Base-by-base conservation (phyloP, 2,329 filamentous ascomycete genomes). In the Penicillium corylophilum region DNA sequence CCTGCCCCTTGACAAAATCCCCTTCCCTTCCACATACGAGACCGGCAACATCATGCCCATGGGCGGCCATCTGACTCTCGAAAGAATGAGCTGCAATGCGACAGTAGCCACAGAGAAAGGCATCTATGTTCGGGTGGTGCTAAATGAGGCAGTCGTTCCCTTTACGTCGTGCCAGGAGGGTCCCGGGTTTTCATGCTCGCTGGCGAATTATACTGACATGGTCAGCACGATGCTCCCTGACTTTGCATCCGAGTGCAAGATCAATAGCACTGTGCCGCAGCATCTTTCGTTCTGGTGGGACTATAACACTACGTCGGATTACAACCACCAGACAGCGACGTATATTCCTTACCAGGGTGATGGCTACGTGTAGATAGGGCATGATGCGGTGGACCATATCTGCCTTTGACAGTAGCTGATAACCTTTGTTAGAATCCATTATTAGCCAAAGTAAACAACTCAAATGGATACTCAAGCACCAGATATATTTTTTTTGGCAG, bases 131-230 rank as follows among this genome's bases (percentile, higher is more conserved):
- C 60, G 61, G 3, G 12, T 63, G 1, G 51, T 63, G 1, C 47
- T 64, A 6, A 64, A 64, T 10, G 60, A 64, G 39, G 62, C 60
- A 6, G 61, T 64, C 1, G 55, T 64, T 9, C 57, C 56, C 3
- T 52, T 55, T 16, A 48, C 46, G 5, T 33, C 22, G 4, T 61
- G 58, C 41, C 56, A 59, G 23, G 46, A 46, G 7, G 59, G 59
- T 6, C 57, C 59, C n/a, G 57, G 57, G 2, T 62, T 53, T 39
- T 57, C 59, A 7, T 60, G 56, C 33, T 51, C 59, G 16, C 38
- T 62, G 48, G 42, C 38, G 5, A 43, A 52, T 6, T 60, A 57
- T 28, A 45, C 55, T 5, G 31, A 28, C 13, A 50, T 57, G 29
- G 40, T 57, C 18, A 44, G 31, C 35, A 24, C 41, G 2, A 22